phyloP scores from a whole-genome alignment of 2,329 filamentous ascomycete genomes.

The Xylaria polymorpha region DNA sequence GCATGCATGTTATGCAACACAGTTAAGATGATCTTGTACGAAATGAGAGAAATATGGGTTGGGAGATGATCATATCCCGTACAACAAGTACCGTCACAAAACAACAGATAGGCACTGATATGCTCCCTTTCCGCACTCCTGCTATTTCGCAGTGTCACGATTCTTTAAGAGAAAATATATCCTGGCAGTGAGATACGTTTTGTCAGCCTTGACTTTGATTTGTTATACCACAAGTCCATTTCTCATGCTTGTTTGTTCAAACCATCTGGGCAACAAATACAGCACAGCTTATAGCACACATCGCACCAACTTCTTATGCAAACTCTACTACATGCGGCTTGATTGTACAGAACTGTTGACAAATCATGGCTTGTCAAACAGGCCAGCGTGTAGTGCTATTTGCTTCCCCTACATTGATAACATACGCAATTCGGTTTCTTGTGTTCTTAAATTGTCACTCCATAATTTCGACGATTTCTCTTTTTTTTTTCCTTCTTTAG shows the following conservation, averaged over 20 bases:
- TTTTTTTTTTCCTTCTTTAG: not conserved
- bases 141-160: not conserved
- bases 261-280: constrained; percentile 7
- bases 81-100: not conserved
- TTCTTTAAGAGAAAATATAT: not conserved
- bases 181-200: not conserved
- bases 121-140: not conserved
- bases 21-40: constrained; percentile 6
- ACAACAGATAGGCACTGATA: not conserved
- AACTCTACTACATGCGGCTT: constrained; percentile 7
- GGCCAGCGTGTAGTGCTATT: not conserved
- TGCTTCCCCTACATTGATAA: not conserved
- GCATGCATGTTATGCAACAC: constrained; percentile 16
- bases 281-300: not conserved
- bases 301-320: not conserved
- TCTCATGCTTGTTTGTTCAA: constrained; percentile 10
- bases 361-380: constrained; percentile 16
- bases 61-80: not conserved
- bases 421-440: constrained; percentile 9
- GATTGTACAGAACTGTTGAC: not conserved
- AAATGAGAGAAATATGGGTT: not conserved
- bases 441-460: constrained; percentile 6
- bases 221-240: not conserved
- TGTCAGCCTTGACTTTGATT: not conserved
- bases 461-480: not conserved